Conservation (phyloP, 1,284 basidiomycete genomes). For the Ganoderma sp. region DNA sequence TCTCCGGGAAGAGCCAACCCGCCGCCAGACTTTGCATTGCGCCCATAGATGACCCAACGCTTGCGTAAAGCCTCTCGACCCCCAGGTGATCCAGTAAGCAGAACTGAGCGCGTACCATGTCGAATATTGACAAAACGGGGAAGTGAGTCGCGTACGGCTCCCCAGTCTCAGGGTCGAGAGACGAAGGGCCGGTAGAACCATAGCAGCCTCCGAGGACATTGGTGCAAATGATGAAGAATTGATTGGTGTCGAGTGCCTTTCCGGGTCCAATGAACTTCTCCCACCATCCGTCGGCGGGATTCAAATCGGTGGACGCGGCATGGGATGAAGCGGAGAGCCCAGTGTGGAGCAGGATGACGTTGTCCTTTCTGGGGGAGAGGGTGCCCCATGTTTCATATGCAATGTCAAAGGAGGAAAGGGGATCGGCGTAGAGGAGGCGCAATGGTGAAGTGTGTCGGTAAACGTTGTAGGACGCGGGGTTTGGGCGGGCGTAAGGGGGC, state of each 20-base stretch:
- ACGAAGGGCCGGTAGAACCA: slow-evolving; percentile 93
- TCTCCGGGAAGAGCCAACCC: slow-evolving; percentile 89
- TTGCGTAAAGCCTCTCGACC: slow-evolving; percentile 88
- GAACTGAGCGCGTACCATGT: slow-evolving; percentile 97
- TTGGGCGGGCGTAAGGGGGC: slow-evolving; percentile 78
- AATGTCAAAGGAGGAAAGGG: slow-evolving; percentile 81
- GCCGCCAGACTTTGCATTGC: slow-evolving; percentile 98
- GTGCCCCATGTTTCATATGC: slow-evolving; percentile 99
- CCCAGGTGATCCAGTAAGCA: slow-evolving; percentile 84
- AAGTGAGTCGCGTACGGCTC: slow-evolving; percentile 89
- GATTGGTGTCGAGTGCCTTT: slow-evolving; percentile 90
- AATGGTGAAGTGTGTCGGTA: slow-evolving; percentile 72
- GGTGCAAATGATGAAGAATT: slow-evolving; percentile 94
- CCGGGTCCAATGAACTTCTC: slow-evolving; percentile 97
- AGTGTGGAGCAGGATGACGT: slow-evolving; percentile 96
- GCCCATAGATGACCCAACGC: slow-evolving; percentile 95
- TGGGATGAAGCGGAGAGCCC: slow-evolving; percentile 96
- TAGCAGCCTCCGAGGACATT: slow-evolving; percentile 99
- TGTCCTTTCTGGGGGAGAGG: slow-evolving; percentile 79
- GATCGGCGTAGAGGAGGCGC: slow-evolving; percentile 73
- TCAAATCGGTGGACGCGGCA: slow-evolving; percentile 83
- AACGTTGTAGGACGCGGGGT: slow-evolving; percentile 67
- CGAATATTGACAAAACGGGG: slow-evolving; percentile 91
- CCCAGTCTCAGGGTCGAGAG: slow-evolving; percentile 70
- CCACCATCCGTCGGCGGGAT: slow-evolving; percentile 95